Percentiles rank a stretch among this genome's conserved stretches.
Conservation (phyloP, 768 basidiomycete species). For the Boletus subparvulus region DNA sequence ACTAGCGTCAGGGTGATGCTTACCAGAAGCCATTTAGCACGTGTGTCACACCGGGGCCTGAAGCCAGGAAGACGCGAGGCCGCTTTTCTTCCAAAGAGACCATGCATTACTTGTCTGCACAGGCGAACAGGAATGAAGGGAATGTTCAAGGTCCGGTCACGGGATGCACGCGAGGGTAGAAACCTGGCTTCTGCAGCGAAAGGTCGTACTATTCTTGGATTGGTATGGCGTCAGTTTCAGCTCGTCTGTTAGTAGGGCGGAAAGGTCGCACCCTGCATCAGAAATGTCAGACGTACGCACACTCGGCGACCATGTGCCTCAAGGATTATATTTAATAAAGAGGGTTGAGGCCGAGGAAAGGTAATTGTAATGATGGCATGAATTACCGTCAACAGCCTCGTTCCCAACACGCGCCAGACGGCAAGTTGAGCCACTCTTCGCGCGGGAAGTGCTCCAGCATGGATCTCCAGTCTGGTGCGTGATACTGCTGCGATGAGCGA, state of each 20-base stretch:
- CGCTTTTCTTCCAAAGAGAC: constrained; percentile 30
- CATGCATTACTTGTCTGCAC: constrained; percentile 28
- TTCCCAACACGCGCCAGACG: constrained; percentile 28
- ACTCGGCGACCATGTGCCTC: constrained; percentile 18
- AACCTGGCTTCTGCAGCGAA: constrained; percentile 18
- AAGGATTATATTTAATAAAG: constrained; percentile 15
- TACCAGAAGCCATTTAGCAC: constrained; percentile 21
- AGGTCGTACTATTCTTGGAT: background rate
- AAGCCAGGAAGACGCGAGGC: constrained; percentile 34
- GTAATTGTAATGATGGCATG: constrained; percentile 22
- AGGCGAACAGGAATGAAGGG: constrained; percentile 33
- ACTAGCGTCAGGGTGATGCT: constrained; percentile 22
- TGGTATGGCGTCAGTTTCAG: background rate
- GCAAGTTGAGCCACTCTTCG: constrained; percentile 16
- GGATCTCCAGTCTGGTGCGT: background rate
- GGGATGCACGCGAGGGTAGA: constrained; percentile 5
- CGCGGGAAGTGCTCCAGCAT: constrained; percentile 1
- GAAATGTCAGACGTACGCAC: constrained; percentile 10
- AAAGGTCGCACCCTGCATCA: constrained; percentile 4
- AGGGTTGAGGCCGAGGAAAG: constrained; percentile 24
- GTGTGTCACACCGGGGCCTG: constrained; percentile 25
- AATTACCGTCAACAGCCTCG: constrained; percentile 31
- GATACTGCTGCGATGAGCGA: constrained; percentile 1
- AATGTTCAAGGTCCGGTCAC: constrained; percentile 20
- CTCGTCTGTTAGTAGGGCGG: constrained; percentile 1